Evolutionary conservation across 495 filamentous ascomycete species (phyloP), one percentile per base, ranked within the genome.

Genomic region (Darksidea phi): DNA sequence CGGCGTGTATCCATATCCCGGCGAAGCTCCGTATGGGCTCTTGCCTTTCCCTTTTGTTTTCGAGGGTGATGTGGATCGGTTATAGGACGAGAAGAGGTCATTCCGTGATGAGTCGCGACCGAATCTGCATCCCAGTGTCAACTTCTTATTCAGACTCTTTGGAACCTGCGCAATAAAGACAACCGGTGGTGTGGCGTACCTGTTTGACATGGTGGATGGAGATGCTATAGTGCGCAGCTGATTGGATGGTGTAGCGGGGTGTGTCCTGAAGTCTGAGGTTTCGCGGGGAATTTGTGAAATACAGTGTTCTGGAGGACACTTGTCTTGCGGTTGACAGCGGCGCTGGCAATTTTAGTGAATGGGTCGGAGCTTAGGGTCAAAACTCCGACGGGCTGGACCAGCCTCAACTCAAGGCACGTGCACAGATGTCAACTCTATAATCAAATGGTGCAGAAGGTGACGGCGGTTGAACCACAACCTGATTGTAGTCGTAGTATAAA

Each of bases 61-160:
- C 18, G 61, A 59, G 61, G 70, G 59, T 23, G 68, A 68, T 23
- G 54, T 52, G 42, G 47, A 43, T 59, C 65, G 66, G 58, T 62
- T 57, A 75, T 96, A 96, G 70, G 84, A 82, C 65, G 88, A 87
- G 80, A 97, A 97, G 71, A 97, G 88, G 64, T 89, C 85, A 66
- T 83, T 86, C 74, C 91, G 90, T 55, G 47, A 55, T 49, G 57
- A 25, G 53, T 61, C 52, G 58, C 61, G 54, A 23, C 37, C 41
- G 61, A 64, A 64, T 52, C 61, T 64, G 57, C 7, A 28, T 32
- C 28, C 4, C 28, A 10, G 4, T 32, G 28, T 32, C 11, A 23
- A 3, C 4, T 21, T 36, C 18, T 41, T n/a, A n/a, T 15, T 43
- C 41, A 43, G 41, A 6, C 5, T 43, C 13, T 15, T 32, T 41